phyloP scores from a whole-genome alignment of 2,329 filamentous ascomycete genomes.

The Aspergillus ustus region DNA sequence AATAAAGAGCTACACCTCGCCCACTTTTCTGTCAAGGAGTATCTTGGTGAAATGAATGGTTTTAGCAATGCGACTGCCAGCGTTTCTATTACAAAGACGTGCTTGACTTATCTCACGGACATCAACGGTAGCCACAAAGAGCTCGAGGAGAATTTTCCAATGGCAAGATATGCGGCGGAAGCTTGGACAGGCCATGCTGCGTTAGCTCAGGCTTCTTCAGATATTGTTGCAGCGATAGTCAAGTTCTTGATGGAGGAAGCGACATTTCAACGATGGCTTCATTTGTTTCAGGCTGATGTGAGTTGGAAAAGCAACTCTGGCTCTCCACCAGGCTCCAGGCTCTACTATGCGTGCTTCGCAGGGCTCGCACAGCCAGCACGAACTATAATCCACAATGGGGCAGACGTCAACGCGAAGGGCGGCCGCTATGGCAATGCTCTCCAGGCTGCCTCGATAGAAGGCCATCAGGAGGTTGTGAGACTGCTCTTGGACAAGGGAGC shows the following conservation, averaged over 20 bases:
- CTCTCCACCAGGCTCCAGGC: background rate
- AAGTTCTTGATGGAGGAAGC: background rate
- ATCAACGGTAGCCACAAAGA: background rate
- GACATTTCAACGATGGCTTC: background rate
- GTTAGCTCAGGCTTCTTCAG: background rate
- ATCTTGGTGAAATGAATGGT: background rate
- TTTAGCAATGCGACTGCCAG: background rate
- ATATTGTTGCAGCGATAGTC: background rate
- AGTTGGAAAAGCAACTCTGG: background rate
- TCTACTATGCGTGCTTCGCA: background rate
- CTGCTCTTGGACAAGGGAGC: no score
- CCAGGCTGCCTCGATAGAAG: no score
- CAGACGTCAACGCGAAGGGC: conserved; percentile 23
- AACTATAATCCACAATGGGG: background rate
- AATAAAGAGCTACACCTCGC: background rate
- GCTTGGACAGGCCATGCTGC: background rate
- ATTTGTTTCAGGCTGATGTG: background rate
- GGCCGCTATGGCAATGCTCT: background rate
- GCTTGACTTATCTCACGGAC: conserved; percentile 1
- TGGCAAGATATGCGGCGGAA: background rate
- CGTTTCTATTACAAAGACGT: background rate
- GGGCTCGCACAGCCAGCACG: background rate
- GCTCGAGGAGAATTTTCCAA: background rate
- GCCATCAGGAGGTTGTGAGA: no score
- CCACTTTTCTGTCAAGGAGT: conserved; percentile 2